Conservation (phyloP, 768 basidiomycete genomes). For the Lactarius indigo region DNA sequence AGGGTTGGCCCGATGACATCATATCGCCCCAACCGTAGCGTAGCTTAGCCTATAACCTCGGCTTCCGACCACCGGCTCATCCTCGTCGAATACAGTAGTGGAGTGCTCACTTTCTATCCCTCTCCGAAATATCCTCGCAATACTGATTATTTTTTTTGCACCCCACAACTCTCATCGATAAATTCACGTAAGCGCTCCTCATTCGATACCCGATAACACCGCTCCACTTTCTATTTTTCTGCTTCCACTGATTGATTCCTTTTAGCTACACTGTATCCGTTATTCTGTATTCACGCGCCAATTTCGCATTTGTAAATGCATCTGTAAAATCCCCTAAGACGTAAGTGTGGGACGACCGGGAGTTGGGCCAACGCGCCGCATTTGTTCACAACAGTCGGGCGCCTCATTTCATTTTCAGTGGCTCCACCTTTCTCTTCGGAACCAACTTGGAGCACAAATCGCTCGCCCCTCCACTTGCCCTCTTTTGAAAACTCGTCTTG, state of each 20-base stretch:
- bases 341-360: neutral
- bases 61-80: conserved; percentile 3
- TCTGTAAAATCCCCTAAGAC: conserved; percentile 2
- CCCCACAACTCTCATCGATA: conserved; percentile 15
- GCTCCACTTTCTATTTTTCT: conserved; percentile 6
- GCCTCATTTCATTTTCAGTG: neutral
- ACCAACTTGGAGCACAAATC: conserved; percentile 14
- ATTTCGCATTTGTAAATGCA: conserved; percentile 5
- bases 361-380: conserved; percentile 11
- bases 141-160: neutral
- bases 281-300: conserved; percentile 3
- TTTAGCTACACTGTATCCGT: conserved; percentile 3
- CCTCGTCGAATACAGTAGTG: conserved; percentile 3
- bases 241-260: conserved; percentile 1
- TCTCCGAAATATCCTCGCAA: neutral
- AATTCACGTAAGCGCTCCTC: conserved; percentile 18
- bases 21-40: neutral
- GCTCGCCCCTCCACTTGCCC: conserved; percentile 9
- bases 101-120: neutral
- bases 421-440: conserved; percentile 8
- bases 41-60: neutral
- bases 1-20: conserved; percentile 17
- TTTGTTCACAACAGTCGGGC: neutral
- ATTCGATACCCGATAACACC: conserved; percentile 12
- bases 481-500: conserved; percentile 16